These are phyloP conservation scores for Aspergillus sp. DNA, from an alignment of 2,329 filamentous ascomycete genomes.

Conservation along the genomic window DNA sequence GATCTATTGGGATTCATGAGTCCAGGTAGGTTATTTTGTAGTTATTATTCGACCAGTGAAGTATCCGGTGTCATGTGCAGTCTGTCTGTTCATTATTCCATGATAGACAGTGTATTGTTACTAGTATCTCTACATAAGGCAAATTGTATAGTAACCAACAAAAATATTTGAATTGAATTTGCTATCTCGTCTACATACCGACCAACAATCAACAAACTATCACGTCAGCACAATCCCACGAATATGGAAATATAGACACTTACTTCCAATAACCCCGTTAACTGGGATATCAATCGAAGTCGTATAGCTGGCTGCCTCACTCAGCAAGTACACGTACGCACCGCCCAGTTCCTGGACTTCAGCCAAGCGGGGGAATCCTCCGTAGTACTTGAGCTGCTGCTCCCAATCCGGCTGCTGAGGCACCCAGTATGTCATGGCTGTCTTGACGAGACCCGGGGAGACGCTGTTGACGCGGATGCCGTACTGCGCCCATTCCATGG, in stretches of 20 bases:
- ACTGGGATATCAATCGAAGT: constrained; percentile 48
- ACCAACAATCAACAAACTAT: background rate
- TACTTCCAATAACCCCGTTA: constrained; percentile 43
- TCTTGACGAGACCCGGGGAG: constrained; percentile 15
- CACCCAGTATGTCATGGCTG: constrained; percentile 47
- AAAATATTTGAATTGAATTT: too few relatives aligned
- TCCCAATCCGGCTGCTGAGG: constrained; percentile 48
- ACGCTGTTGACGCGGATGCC: constrained; percentile 67
- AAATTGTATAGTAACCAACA: too few relatives aligned
- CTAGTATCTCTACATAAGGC: too few relatives aligned
- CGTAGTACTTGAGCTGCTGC: constrained; percentile 51
- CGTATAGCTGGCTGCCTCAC: constrained; percentile 45
- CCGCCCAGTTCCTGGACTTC: constrained; percentile 49
- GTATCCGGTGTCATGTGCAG: too few relatives aligned
- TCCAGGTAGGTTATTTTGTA: too few relatives aligned
- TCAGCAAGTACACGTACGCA: constrained; percentile 46
- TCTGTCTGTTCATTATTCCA: too few relatives aligned
- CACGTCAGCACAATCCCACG: background rate
- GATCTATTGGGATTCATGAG: too few relatives aligned
- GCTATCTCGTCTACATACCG: background rate
- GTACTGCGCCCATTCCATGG: constrained; percentile 65
- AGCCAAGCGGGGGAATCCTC: constrained; percentile 49
- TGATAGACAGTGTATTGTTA: too few relatives aligned
- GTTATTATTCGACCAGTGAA: too few relatives aligned
- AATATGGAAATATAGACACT: constrained; percentile 3